phyloP scores from a whole-genome alignment of 257 asterid species.

The Eustoma russellianum region DNA sequence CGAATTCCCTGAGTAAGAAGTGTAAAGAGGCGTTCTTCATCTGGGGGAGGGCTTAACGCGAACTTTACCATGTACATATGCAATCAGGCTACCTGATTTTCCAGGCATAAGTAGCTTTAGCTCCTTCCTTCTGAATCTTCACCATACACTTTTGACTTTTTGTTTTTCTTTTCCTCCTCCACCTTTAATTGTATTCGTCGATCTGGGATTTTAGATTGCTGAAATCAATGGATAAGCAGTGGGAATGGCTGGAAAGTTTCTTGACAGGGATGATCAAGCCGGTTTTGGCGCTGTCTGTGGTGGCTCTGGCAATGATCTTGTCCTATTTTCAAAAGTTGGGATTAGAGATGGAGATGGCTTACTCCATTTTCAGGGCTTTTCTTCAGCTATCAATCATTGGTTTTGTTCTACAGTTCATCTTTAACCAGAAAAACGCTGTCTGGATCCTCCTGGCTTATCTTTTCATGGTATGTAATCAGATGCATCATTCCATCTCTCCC shows the following conservation, averaged over 20 bases:
- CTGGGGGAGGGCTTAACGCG: too few species aligned
- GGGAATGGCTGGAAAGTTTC: slow-evolving; percentile 57
- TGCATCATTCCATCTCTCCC: too few species aligned
- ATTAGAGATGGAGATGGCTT: slow-evolving; percentile 65
- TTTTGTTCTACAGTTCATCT: slow-evolving; percentile 80
- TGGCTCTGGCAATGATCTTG: slow-evolving; percentile 53
- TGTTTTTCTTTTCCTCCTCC: too few species aligned
- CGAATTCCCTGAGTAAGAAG: too few species aligned
- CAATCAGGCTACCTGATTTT: too few species aligned
- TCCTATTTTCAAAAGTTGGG: slow-evolving; percentile 66
- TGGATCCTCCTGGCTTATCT: slow-evolving; percentile 88
- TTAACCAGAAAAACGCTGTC: slow-evolving; percentile 39
- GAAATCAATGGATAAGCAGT: slow-evolving; percentile 4
- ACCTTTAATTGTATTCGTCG: too few species aligned
- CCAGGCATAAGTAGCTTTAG: too few species aligned
- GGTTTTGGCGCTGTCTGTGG: slow-evolving; percentile 72
- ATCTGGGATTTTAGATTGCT: background rate
- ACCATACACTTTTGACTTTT: too few species aligned
- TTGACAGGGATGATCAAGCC: slow-evolving; percentile 83
- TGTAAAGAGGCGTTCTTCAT: too few species aligned
- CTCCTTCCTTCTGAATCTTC: too few species aligned
- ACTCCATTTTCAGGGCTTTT: slow-evolving; percentile 76
- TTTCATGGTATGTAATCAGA: slow-evolving; percentile 52
- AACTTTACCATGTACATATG: too few species aligned
- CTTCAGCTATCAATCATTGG: slow-evolving; percentile 77